A percentile compares a stretch with the other conserved stretches of the same genome.
Evolutionary conservation across 768 basidiomycete genomes (phyloP).

Genomic region (Mycena indigotica): DNA sequence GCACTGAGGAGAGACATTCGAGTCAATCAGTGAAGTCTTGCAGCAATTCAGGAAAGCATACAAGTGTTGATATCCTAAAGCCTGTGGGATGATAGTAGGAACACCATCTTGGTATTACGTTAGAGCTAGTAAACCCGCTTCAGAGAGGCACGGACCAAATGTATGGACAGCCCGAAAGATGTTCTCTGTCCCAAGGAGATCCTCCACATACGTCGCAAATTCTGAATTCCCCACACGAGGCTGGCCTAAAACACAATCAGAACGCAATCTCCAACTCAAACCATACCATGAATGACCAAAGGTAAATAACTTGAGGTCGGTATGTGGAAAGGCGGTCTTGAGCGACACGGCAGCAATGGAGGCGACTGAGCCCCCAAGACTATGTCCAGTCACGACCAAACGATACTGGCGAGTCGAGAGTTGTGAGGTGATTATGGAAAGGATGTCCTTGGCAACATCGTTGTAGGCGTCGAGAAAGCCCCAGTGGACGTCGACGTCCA

Average conservation of each 20-base stretch:
- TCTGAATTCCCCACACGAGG: conserved; percentile 23
- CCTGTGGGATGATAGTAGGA: conserved; percentile 18
- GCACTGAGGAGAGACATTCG: not conserved
- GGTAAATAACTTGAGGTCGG: not conserved
- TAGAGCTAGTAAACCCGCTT: not conserved
- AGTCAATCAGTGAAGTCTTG: not conserved
- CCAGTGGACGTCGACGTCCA: conserved; percentile 1
- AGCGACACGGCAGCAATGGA: conserved; percentile 25
- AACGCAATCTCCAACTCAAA: not conserved
- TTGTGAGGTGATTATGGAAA: not conserved
- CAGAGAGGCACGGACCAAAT: not conserved
- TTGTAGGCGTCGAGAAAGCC: conserved; percentile 9
- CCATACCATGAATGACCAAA: not conserved
- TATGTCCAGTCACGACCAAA: conserved; percentile 26
- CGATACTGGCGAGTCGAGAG: conserved; percentile 3
- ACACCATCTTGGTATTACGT: conserved; percentile 3
- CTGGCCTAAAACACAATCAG: conserved; percentile 11
- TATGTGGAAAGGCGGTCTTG: conserved; percentile 15
- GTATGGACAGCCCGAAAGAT: conserved; percentile 17
- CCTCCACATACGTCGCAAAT: conserved; percentile 16
- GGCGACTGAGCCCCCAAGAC: conserved; percentile 27
- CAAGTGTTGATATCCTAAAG: conserved; percentile 20
- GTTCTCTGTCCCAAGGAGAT: conserved; percentile 10
- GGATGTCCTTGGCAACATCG: conserved; percentile 2
- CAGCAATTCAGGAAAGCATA: not conserved